Conservation (phyloP, 2,329 filamentous ascomycete species). For the Byssothecium circinans region DNA sequence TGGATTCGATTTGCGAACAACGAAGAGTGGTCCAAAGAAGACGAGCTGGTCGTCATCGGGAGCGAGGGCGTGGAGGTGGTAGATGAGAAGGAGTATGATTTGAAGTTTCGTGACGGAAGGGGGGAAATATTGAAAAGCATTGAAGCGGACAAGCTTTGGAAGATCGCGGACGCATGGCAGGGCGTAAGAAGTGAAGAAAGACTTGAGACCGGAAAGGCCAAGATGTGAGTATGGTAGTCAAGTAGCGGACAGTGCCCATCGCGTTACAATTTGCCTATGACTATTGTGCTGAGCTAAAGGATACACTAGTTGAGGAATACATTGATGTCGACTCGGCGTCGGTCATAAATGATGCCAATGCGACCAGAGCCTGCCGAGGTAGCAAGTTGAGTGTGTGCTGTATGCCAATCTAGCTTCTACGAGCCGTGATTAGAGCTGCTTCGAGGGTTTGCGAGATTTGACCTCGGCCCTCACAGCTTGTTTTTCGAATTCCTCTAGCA, state of each 20-base stretch:
- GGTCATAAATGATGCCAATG: no score
- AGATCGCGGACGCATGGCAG: constrained; percentile 31
- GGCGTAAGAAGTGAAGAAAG: constrained; percentile 25
- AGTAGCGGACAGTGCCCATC: neutral
- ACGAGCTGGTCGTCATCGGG: constrained; percentile 26
- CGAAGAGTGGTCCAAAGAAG: constrained; percentile 23
- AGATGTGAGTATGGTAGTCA: neutral
- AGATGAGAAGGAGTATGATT: constrained; percentile 26
- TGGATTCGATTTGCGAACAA: constrained; percentile 30
- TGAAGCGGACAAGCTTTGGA: constrained; percentile 25
- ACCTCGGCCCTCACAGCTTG: no score
- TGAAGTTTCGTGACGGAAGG: constrained; percentile 20
- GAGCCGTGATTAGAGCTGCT: no score
- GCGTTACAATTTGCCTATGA: no score
- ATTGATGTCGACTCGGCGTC: no score
- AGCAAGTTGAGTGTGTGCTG: no score
- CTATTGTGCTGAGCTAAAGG: no score
- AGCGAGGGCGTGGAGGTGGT: constrained; percentile 12
- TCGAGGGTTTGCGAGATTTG: no score
- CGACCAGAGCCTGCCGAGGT: no score
- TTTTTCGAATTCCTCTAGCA: no score
- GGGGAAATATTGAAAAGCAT: constrained; percentile 25
- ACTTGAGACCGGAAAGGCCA: neutral
- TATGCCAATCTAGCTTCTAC: no score
- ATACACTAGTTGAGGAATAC: no score